Evolutionary conservation across 176 grass and related monocot species (phyloP), one percentile per base, ranked within the genome.

Genomic region (Hordeum marinum): DNA sequence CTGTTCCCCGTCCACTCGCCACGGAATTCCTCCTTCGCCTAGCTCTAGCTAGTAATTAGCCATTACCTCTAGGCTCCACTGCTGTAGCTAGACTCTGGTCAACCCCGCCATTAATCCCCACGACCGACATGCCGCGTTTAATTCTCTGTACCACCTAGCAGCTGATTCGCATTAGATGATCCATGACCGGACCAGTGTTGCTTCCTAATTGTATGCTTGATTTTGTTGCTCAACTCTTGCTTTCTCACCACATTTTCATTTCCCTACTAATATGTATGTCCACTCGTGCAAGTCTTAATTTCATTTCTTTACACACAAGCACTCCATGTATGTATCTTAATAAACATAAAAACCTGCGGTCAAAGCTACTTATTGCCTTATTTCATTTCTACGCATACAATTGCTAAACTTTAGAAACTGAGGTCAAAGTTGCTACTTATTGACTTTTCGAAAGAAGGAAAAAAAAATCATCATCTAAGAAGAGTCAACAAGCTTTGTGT

Each of bases 1-100:
- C 80, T 96, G 39, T 96, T 96, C 87, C 94, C 94, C n/a, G 72
- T 93, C 42, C 65, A 83, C 5, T 93, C 94, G 1, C 81, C 84
- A 1, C 46, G 82, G 65, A 74, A 21, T 26, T 42, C 76, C 36
- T 84, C 54, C 68, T 76, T 79, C 37, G 66, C 45, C 24, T 74
- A 74, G 69, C 69, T 42, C 43, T 24, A 43, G 42, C 5, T 50
- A 45, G 11, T 80, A 65, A 20, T 72, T 20, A 36, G 45, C 62
- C 72, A 23, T 63, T 73, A 81, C 18, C 52, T 57, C 52, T 57
- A 57, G 52, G 52, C 13, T 37, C 3, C 40, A 69, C 1, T 8
- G 18, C 31, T 61, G 9, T 63, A 68, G 65, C 45, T 42, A 20
- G 23, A 21, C 52, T 21, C 25, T n/a, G 50, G 63, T 32, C 43